A percentile compares a stretch with the other conserved stretches of the same genome.
These are phyloP conservation scores for Aureococcus anophagefferens DNA, from an alignment of 108 stramenopile species.

Conservation along the genomic window DNA sequence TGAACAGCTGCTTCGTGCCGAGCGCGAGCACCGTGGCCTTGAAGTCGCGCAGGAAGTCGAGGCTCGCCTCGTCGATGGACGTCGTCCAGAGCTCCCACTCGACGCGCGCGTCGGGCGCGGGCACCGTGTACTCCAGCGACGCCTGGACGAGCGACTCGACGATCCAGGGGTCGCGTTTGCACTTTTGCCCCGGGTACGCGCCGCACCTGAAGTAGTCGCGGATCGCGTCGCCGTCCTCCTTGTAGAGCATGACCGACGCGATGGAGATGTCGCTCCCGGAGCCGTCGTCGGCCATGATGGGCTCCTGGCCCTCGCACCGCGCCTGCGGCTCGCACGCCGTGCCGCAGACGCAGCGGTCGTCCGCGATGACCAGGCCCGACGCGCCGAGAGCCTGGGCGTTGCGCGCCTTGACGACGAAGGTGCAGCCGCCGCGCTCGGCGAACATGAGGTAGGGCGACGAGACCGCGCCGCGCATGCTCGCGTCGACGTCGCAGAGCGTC, in stretches of 20 bases:
- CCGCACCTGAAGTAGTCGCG: constrained; percentile 42
- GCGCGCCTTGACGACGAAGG: constrained; percentile 83
- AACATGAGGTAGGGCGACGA: constrained; percentile 71
- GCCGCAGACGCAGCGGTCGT: constrained; percentile 73
- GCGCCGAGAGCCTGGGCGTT: constrained; percentile 81
- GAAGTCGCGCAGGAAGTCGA: constrained; percentile 57
- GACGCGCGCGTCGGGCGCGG: constrained; percentile 71
- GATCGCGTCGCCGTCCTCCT: constrained; percentile 65
- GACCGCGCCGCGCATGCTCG: not conserved
- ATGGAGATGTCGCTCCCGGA: constrained; percentile 80
- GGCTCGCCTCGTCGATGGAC: constrained; percentile 57
- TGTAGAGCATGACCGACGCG: constrained; percentile 73
- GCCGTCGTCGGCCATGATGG: constrained; percentile 95
- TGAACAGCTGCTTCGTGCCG: constrained; percentile 65
- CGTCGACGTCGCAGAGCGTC: constrained; percentile 52
- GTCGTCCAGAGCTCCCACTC: constrained; percentile 82
- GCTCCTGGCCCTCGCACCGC: constrained; percentile 41
- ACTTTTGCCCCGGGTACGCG: not conserved
- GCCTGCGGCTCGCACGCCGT: constrained; percentile 13
- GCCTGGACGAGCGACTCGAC: constrained; percentile 59
- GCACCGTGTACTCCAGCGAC: constrained; percentile 77
- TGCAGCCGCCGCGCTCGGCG: constrained; percentile 80
- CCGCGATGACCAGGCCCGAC: constrained; percentile 77
- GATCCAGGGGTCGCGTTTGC: too few relatives aligned
- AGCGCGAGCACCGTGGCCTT: constrained; percentile 53